Base-by-base conservation (phyloP, 2,329 filamentous ascomycete species). In the Septoria linicola region DNA sequence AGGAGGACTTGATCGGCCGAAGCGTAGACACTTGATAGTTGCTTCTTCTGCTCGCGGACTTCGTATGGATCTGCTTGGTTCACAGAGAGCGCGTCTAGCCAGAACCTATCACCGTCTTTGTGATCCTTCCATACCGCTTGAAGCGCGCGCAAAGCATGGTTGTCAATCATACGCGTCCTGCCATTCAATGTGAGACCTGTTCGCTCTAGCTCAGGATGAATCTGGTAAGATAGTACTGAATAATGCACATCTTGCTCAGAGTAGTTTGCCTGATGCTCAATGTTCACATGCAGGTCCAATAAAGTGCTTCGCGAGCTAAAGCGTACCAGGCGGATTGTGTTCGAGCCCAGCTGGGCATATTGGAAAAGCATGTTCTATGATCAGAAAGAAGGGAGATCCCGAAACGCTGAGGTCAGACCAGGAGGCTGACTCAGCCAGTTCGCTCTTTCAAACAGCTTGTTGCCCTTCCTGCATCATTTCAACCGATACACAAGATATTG, bases 211-310 rank as follows among this genome's bases (percentile, higher is more conserved):
- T 40, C 23, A 1, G 25, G 14, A 16, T 20, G 23, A 17, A 30
- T 25, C 13, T 39, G 13, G 25, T 51, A 50, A 21, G 45, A 41
- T 11, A 56, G 37, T 13, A 43, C 53, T 11, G 19, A 47, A 23
- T 50, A 56, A 7, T 41, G 50, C 11, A 41, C 23, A 3, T 41
- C 32, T n/a, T 35, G 16, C 11, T 34, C 39, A 20, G 25, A 35
- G 27, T 47, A 56, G n/a, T 23, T 27, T 8, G 51, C 17, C 39
- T 53, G 45, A 32, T 56, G 53, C 46, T 53, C 53, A 17, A 56
- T 35, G 11, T 32, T 47, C 16, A 56, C 16, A 13, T 49, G 46
- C 11, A 56, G 25, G 23, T 53, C 46, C 14, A 36, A 42, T 8
- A 31, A 13, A 8, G 36, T 53, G 20, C 44, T 56, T 16, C 39